These are phyloP conservation scores for Arabidopsis suecica DNA, from an alignment of 345 rosid species.

Conservation along the genomic window DNA sequence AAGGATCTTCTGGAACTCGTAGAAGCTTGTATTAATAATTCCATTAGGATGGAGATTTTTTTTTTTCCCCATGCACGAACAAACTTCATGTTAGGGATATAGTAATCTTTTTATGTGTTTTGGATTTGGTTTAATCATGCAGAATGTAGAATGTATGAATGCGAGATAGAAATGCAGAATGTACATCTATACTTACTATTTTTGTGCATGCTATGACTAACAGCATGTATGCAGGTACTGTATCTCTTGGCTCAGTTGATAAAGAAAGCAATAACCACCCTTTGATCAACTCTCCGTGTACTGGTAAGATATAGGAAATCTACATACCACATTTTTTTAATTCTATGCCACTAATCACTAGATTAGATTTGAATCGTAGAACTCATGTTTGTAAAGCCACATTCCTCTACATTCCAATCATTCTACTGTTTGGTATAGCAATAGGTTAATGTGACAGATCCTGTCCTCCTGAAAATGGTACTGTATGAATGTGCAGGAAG, in stretches of 20 bases:
- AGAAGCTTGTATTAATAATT: conserved; percentile 3
- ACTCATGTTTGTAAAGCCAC: conserved; percentile 15
- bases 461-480: conserved; percentile 18
- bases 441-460: conserved; percentile 1
- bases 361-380: conserved; percentile 14
- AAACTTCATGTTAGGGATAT: conserved; percentile 9
- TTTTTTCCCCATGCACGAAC: no score
- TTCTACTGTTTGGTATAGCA: conserved; percentile 5
- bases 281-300: conserved; percentile 23
- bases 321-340: not conserved
- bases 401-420: not conserved
- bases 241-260: conserved; percentile 31
- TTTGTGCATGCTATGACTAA: conserved; percentile 22
- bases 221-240: conserved; percentile 33
- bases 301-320: conserved; percentile 27
- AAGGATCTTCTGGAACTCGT: not conserved
- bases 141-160: not conserved
- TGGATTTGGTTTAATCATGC: not conserved
- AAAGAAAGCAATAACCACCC: conserved; percentile 22
- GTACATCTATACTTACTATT: conserved; percentile 1
- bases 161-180: not conserved
- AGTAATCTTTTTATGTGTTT: not conserved
- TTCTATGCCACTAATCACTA: not conserved
- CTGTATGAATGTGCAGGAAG: conserved; percentile 40
- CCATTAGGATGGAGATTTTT: not conserved